Evolutionary conservation across 2,329 filamentous ascomycete genomes (phyloP), one percentile per base, ranked within the genome.

Genomic region (Ceratocystis destructans): DNA sequence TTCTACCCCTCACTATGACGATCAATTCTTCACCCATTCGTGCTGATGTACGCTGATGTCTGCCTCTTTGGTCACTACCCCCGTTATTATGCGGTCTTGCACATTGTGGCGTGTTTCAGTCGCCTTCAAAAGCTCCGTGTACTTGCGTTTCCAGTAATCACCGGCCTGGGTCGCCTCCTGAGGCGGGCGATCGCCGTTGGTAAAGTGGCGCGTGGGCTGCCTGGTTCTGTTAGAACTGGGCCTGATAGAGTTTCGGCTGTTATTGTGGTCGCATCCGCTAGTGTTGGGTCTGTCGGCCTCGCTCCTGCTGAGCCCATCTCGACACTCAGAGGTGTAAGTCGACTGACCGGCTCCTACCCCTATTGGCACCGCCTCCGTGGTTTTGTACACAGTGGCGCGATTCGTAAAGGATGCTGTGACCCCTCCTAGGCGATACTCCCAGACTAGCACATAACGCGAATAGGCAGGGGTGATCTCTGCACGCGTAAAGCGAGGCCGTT

Each of bases 101-200:
- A 65, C 57, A 1, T 61, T 55, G 17, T 64, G 44, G 28, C 64
- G 64, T 55, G 61, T 41, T 5, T 57, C 62, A 5, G 66, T 61
- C 28, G 64, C n/a, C 8, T 45, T 25, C 3, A 67, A 22, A n/a
- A 67, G 61, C 17, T 67, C 62, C 12, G 66, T 67, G 37, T 67
- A 67, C 25, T 67, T 67, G n/a, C 25, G 41, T 48, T 65, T 67
- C 66, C 66, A 67, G 48, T 67, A 67, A 12, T 61, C 66, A 15
- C 25, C 17, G 44, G 6, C 37, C 25, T 12, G 50, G 53, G 15
- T 53, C 45, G 17, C 48, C 48, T 20, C 48, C 8, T 20, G 48
- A 3, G 66, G 66, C n/a, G 66, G 66, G 17, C 45, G 53, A 17
- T 67, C 66, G 7, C 53, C 28, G 17, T 41, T 59, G 6, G 64